phyloP scores from a whole-genome alignment of 345 rosid genomes.

The Brassica cretica region DNA sequence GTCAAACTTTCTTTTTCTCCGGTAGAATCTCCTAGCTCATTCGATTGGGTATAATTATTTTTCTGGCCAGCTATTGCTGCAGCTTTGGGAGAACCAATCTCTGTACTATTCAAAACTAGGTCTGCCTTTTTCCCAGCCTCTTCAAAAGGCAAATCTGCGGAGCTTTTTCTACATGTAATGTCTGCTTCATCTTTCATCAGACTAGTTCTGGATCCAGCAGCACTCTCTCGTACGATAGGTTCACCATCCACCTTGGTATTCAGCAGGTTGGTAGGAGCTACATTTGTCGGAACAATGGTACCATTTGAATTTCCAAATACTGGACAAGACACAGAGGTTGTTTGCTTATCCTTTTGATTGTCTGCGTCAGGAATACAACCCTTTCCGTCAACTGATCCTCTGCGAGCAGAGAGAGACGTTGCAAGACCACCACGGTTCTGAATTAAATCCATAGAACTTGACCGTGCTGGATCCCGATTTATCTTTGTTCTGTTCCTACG shows the following conservation, averaged over 20 bases:
- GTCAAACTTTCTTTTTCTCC: constrained; percentile 43
- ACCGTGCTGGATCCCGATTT: constrained; percentile 80
- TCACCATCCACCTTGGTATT: constrained; percentile 50
- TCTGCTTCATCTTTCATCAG: constrained; percentile 46
- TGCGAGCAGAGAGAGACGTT: constrained; percentile 54
- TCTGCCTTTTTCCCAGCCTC: constrained; percentile 50
- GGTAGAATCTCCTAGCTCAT: constrained; percentile 45
- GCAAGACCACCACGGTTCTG: constrained; percentile 77
- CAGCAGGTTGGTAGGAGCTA: constrained; percentile 47
- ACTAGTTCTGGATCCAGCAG: constrained; percentile 42
- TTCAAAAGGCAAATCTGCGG: constrained; percentile 43
- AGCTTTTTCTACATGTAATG: constrained; percentile 40
- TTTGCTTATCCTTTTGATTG: constrained; percentile 56
- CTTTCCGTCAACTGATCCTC: constrained; percentile 59
- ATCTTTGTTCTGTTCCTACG: constrained; percentile 89
- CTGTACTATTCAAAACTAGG: constrained; percentile 44
- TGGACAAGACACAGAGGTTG: constrained; percentile 48
- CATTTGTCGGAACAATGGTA: constrained; percentile 48
- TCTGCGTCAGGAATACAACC: constrained; percentile 56
- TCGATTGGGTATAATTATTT: constrained; percentile 41
- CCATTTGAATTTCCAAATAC: constrained; percentile 59
- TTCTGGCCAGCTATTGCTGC: constrained; percentile 44
- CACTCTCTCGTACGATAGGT: constrained; percentile 43
- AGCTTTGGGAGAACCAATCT: constrained; percentile 44
- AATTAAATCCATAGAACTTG: constrained; percentile 69